A percentile compares a stretch with the other conserved stretches of the same genome.
These are phyloP conservation scores for Acanthamoeba healyi DNA, from an alignment of 208 protist genomes.

Conservation along the genomic window DNA sequence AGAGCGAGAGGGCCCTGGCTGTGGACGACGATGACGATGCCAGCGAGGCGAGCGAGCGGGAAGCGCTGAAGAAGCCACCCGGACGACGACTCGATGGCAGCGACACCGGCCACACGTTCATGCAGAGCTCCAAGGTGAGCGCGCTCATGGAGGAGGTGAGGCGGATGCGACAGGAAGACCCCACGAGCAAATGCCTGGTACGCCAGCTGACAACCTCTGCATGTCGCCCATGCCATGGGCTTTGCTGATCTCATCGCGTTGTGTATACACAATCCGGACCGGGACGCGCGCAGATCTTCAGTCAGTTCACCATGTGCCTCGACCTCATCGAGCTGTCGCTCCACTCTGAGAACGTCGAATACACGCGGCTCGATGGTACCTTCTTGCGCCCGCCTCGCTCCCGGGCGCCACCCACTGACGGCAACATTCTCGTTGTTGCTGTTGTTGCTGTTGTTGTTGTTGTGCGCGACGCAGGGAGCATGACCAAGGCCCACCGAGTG, in stretches of 20 bases:
- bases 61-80: neutral
- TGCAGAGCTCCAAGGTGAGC: conserved; percentile 56
- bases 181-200: conserved; percentile 68
- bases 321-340: conserved; percentile 64
- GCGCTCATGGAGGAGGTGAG: conserved; percentile 59
- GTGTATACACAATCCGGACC: too few relatives aligned
- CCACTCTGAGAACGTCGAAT: conserved; percentile 9
- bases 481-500: conserved; percentile 83
- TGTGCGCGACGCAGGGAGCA: conserved; percentile 91
- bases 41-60: neutral
- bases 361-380: conserved; percentile 70
- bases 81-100: conserved; percentile 16
- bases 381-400: too few relatives aligned
- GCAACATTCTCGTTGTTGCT: too few relatives aligned
- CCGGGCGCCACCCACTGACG: too few relatives aligned
- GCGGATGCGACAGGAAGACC: conserved; percentile 9
- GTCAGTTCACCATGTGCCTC: conserved; percentile 74
- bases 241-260: too few relatives aligned
- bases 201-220: neutral
- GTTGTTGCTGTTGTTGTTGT: too few relatives aligned
- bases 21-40: neutral
- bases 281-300: conserved; percentile 74
- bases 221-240: too few relatives aligned
- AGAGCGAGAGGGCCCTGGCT: neutral
- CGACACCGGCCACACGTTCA: conserved; percentile 12